These are phyloP conservation scores for Aureobasidium sp. DNA, from an alignment of 2,329 filamentous ascomycete genomes.

Conservation along the genomic window DNA sequence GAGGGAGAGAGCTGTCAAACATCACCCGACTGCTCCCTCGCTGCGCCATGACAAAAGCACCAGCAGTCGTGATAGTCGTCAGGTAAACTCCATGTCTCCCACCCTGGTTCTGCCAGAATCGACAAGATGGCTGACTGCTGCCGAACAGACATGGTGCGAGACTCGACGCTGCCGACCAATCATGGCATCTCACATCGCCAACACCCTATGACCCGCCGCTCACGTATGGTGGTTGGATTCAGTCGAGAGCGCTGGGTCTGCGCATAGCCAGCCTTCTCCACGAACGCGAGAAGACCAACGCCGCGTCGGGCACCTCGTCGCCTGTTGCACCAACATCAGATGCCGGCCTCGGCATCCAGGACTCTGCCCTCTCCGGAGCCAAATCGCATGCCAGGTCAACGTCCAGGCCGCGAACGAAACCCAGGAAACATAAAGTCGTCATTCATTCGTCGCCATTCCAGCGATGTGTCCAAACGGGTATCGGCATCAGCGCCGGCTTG, in stretches of 20 bases:
- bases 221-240: constrained; percentile 89
- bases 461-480: constrained; percentile 84
- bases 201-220: constrained; percentile 93
- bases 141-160: constrained; percentile 72
- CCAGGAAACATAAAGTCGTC: constrained; percentile 65
- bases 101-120: background rate
- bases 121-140: constrained; percentile 17
- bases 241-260: constrained; percentile 72
- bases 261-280: constrained; percentile 70
- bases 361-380: background rate
- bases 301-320: constrained; percentile 24
- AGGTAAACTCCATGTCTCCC: constrained; percentile 30
- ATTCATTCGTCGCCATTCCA: constrained; percentile 93
- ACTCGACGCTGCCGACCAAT: constrained; percentile 87
- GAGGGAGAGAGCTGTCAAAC: background rate
- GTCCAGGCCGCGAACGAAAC: constrained; percentile 23
- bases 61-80: constrained; percentile 45
- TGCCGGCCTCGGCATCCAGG: background rate
- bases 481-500: constrained; percentile 80
- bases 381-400: constrained; percentile 32
- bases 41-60: constrained; percentile 37
- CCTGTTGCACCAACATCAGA: background rate
- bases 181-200: constrained; percentile 89
- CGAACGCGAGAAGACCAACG: constrained; percentile 40
- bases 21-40: background rate